phyloP scores from a whole-genome alignment of 805 yeast genomes.

The Barnettozyma sucrosica region DNA sequence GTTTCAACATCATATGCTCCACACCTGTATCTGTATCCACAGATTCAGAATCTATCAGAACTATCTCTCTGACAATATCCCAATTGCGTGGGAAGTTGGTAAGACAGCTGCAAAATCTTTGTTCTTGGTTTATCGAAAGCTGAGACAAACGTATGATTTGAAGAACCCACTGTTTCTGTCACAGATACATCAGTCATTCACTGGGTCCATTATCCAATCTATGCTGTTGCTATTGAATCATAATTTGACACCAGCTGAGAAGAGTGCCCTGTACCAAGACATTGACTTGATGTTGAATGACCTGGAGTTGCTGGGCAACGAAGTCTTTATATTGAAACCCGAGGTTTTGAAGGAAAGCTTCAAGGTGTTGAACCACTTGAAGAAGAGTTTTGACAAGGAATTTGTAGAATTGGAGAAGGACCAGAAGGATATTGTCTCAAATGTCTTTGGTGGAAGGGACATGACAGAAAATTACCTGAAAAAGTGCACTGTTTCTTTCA shows the following conservation, averaged over 20 bases:
- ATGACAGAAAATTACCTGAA: constrained; percentile 27
- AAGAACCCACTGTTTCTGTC: constrained; percentile 26
- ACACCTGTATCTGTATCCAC: constrained; percentile 28
- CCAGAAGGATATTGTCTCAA: constrained; percentile 27
- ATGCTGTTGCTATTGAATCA: constrained; percentile 25
- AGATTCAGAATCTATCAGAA: constrained; percentile 27
- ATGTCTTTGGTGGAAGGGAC: constrained; percentile 28
- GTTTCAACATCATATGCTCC: constrained; percentile 28
- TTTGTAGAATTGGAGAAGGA: constrained; percentile 23
- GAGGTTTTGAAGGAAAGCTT: constrained; percentile 26
- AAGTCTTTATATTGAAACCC: constrained; percentile 23
- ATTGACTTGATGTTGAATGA: constrained; percentile 25
- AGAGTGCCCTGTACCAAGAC: constrained; percentile 21
- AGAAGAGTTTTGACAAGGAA: constrained; percentile 22
- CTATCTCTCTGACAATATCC: constrained; percentile 23
- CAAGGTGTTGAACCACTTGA: constrained; percentile 24
- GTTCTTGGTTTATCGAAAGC: constrained; percentile 25
- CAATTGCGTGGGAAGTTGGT: constrained; percentile 27
- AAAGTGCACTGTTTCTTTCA: constrained; percentile 25
- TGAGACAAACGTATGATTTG: constrained; percentile 21
- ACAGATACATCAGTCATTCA: constrained; percentile 29
- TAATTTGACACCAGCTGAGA: constrained; percentile 17
- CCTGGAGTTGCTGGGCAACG: constrained; percentile 20
- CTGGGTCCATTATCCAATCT: constrained; percentile 29
- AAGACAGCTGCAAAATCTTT: constrained; percentile 23